These are phyloP conservation scores for Ceratocystiopsis brevicomis DNA, from an alignment of 2,329 filamentous ascomycete species.

Conservation along the genomic window DNA sequence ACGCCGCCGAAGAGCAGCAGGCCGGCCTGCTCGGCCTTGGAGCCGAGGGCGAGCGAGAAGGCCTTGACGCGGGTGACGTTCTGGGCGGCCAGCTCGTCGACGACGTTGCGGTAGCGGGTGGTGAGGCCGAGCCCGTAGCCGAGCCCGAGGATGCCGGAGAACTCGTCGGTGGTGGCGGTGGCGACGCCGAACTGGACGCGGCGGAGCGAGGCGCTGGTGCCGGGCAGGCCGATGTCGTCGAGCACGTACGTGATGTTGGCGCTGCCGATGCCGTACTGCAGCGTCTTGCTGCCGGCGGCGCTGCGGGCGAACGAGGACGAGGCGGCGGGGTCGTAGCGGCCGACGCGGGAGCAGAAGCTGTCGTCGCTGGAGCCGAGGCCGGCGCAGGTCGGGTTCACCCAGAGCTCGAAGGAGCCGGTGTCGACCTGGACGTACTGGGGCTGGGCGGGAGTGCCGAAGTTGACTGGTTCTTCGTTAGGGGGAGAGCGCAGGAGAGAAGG, in stretches of 20 bases:
- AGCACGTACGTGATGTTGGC: slow-evolving; percentile 31
- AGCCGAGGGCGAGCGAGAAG: slow-evolving; percentile 47
- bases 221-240: slow-evolving; percentile 26
- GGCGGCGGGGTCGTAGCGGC: slow-evolving; percentile 22
- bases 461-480: too few relatives aligned
- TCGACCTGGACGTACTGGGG: slow-evolving; percentile 35
- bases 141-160: slow-evolving; percentile 51
- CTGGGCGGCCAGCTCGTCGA: slow-evolving; percentile 30
- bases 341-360: slow-evolving; percentile 26
- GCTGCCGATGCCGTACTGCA: slow-evolving; percentile 32
- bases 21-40: slow-evolving; percentile 39
- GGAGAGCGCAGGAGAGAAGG: too few relatives aligned
- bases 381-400: slow-evolving; percentile 42
- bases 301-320: slow-evolving; percentile 22
- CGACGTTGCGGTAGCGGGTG: slow-evolving; percentile 29
- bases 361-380: slow-evolving; percentile 22
- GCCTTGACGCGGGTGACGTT: slow-evolving; percentile 40
- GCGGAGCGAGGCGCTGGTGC: slow-evolving; percentile 22
- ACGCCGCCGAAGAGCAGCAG: slow-evolving; percentile 50
- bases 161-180: slow-evolving; percentile 26
- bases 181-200: slow-evolving; percentile 49
- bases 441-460: slow-evolving; percentile 35
- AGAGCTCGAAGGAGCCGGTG: slow-evolving; percentile 41
- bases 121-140: slow-evolving; percentile 39
- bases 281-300: slow-evolving; percentile 16